Evolutionary conservation across 306 rosid species (phyloP), one percentile per base, ranked within the genome.

Genomic region (Castanospermum australe): DNA sequence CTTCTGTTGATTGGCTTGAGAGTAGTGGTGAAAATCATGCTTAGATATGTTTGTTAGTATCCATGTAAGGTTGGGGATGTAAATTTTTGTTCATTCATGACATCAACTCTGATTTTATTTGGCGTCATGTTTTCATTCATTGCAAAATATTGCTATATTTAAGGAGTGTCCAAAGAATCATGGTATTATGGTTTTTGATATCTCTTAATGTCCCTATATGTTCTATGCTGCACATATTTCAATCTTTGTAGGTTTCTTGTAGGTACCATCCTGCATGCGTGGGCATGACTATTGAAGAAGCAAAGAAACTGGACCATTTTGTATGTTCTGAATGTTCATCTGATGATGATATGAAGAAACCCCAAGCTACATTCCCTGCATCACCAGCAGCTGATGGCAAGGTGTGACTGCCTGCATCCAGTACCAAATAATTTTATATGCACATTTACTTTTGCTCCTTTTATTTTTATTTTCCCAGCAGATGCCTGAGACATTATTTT

Each of bases 221-320:
- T 55, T 65, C 48, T 70, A 30, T 69, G 22, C 12, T 35, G 50
- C 36, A 12, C 45, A 12, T 22, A 64, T 55, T 81, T 68, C 62
- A 77, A 81, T 63, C 64, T 78, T 68, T 65, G 36, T 81, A 11
- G 70, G 52, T 50, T 66, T 67, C 56, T 63, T 80, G 59, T 70
- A 92, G 97, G 97, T 92, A 89, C 62, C 97, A 92, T 87, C 97
- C 97, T 67, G 93, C 92, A 59, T 92, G 97, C 33, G 83, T 92
- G 87, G 90, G 84, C 65, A 87, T 89, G 90, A 90, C 96, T 50
- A 89, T 81, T 18, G 93, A 90, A 79, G 92, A 86, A 62, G 95
- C 97, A 15, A 92, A 92, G 84, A 88, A 81, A 64, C 73, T 90
- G 85, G 97, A 92, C 5, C 88, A 79, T 64, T 92, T 89, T 79